phyloP scores from a whole-genome alignment of 805 yeast genomes.

The Nakazawaea ambrosiae region DNA sequence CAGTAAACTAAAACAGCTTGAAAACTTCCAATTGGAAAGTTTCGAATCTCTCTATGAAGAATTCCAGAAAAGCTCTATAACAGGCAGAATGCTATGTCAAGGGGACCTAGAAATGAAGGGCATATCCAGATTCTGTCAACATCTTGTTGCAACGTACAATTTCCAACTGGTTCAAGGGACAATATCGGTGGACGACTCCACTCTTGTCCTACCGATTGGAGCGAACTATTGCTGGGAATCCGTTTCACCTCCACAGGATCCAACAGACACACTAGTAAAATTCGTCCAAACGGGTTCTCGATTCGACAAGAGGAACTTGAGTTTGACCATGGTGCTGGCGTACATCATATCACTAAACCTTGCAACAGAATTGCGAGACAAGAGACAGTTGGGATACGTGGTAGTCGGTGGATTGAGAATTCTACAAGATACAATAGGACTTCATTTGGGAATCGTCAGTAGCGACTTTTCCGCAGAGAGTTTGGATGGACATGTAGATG shows the following conservation, averaged over 20 bases:
- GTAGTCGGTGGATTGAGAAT: slow-evolving; percentile 51
- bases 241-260: slow-evolving; percentile 35
- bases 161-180: no score
- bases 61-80: no score
- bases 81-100: no score
- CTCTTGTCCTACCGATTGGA: slow-evolving; percentile 17
- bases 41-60: background rate
- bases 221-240: slow-evolving; percentile 27
- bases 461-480: slow-evolving; percentile 32
- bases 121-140: no score
- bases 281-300: slow-evolving; percentile 54
- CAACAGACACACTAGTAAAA: slow-evolving; percentile 42
- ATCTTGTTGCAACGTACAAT: no score
- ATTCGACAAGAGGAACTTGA: slow-evolving; percentile 22
- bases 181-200: no score
- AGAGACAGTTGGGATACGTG: slow-evolving; percentile 56
- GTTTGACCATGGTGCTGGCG: slow-evolving; percentile 40
- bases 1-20: background rate
- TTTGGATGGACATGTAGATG: slow-evolving; percentile 40
- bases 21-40: background rate
- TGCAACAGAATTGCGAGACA: slow-evolving; percentile 41
- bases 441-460: slow-evolving; percentile 53
- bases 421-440: slow-evolving; percentile 45
- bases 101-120: no score
- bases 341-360: slow-evolving; percentile 38